Conservation (phyloP, 176 grass and related monocot genomes). For the Tillandsia leiboldiana region DNA sequence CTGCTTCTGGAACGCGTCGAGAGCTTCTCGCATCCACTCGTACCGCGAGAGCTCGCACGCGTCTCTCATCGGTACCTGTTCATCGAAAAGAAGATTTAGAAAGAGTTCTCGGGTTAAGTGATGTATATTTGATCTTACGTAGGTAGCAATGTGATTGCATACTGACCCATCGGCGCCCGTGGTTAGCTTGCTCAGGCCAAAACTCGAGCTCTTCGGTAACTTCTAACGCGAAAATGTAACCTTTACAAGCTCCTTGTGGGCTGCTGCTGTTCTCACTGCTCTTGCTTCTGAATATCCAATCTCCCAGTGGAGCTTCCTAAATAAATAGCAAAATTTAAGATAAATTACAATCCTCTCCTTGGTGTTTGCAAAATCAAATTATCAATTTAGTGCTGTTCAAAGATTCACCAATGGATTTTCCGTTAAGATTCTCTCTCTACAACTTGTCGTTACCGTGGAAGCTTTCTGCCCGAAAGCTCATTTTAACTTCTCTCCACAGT, state of each 20-base stretch:
- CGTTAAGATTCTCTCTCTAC: too few relatives aligned
- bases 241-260: slow-evolving; percentile 47
- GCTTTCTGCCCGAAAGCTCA: too few relatives aligned
- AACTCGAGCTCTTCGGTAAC: slow-evolving; percentile 54
- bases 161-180: slow-evolving; percentile 64
- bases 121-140: background rate
- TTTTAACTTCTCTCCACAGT: too few relatives aligned
- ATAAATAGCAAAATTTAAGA: background rate
- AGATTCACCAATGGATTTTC: too few relatives aligned
- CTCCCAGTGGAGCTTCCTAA: slow-evolving; percentile 43
- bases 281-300: slow-evolving; percentile 79
- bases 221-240: slow-evolving; percentile 55
- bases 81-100: background rate
- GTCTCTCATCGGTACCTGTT: slow-evolving; percentile 37
- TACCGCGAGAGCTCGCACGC: slow-evolving; percentile 49
- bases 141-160: background rate
- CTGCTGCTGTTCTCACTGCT: slow-evolving; percentile 46
- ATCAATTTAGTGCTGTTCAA: too few relatives aligned
- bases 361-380: too few relatives aligned
- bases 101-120: background rate
- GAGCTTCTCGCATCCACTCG: slow-evolving; percentile 60
- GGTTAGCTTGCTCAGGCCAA: slow-evolving; percentile 56
- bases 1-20: slow-evolving; percentile 38
- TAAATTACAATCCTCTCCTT: too few relatives aligned
- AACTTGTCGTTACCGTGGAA: too few relatives aligned